Percentiles rank a stretch among this genome's conserved stretches.
These are phyloP conservation scores for Tripterygium wilfordii DNA, from an alignment of 177 flowering plant genomes.

Conservation along the genomic window DNA sequence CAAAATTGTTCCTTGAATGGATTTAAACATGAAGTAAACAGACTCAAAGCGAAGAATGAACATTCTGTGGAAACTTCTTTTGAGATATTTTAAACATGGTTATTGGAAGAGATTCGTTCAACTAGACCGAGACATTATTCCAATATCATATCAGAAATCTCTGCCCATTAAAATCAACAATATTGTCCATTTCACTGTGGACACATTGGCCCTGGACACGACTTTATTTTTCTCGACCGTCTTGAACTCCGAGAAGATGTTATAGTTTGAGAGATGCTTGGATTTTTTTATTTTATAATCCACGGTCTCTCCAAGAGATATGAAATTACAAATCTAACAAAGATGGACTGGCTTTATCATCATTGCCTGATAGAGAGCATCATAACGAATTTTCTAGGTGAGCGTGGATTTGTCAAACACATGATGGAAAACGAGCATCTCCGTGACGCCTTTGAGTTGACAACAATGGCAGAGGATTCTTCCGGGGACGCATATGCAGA, in stretches of 20 bases:
- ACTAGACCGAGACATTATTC: no score
- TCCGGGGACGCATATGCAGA: constrained; percentile 2
- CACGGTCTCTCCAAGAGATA: no score
- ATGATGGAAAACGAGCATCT: constrained; percentile 16
- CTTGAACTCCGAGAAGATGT: no score
- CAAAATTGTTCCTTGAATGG: neutral
- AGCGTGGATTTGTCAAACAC: constrained; percentile 13
- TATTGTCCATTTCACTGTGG: no score
- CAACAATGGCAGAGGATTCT: neutral
- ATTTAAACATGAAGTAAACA: constrained; percentile 2
- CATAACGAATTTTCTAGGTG: constrained; percentile 11
- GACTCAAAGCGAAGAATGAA: neutral
- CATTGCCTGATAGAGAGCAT: constrained; percentile 1
- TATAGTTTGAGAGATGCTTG: no score
- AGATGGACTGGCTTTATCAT: neutral
- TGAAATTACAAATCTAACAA: no score
- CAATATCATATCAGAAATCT: no score
- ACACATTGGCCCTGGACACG: no score
- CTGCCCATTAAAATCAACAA: no score
- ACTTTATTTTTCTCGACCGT: no score
- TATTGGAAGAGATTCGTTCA: neutral
- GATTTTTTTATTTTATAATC: no score
- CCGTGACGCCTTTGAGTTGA: constrained; percentile 10
- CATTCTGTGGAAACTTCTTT: neutral
- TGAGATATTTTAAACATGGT: neutral